A percentile compares a stretch with the other conserved stretches of the same genome.
phyloP scores from a whole-genome alignment of 164 flowering plant species.

The Macadamia tetraphylla region DNA sequence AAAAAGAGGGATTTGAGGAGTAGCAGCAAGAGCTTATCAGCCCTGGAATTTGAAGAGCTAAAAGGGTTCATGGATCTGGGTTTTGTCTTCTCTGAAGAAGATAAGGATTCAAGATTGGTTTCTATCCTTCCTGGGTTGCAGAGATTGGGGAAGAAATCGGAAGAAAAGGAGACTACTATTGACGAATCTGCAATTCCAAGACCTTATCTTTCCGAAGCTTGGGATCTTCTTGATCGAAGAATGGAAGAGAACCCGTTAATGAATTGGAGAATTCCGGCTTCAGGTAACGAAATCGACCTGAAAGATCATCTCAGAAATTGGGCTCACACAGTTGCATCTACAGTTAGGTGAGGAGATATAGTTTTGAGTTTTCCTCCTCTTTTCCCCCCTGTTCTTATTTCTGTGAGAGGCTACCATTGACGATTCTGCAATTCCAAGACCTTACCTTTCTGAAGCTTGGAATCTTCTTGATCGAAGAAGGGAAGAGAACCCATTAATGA shows the following conservation, averaged over 20 bases:
- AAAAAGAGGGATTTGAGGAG: conserved; percentile 14
- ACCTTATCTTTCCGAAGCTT: conserved; percentile 81
- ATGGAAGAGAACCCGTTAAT: conserved; percentile 25
- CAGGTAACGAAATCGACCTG: conserved; percentile 39
- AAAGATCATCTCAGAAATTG: conserved; percentile 58
- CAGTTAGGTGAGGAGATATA: conserved; percentile 25
- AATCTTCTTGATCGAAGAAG: conserved; percentile 19
- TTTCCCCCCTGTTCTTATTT: too few species aligned
- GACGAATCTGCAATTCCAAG: conserved; percentile 28
- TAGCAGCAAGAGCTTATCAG: conserved; percentile 62
- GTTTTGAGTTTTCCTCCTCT: too few species aligned
- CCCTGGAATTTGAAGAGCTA: conserved; percentile 72
- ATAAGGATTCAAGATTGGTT: conserved; percentile 45
- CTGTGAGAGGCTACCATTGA: background rate
- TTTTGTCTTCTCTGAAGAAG: conserved; percentile 66
- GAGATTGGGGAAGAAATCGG: conserved; percentile 33
- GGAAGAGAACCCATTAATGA: conserved; percentile 26
- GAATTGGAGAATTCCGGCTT: conserved; percentile 49
- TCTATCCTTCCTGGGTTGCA: conserved; percentile 74
- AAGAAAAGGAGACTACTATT: background rate
- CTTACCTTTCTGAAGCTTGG: conserved; percentile 88
- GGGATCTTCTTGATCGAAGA: conserved; percentile 33
- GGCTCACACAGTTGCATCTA: conserved; percentile 75
- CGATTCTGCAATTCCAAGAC: conserved; percentile 37
- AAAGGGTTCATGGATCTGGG: conserved; percentile 89